Percentiles rank a stretch among this genome's conserved stretches.
Evolutionary conservation across 2,329 filamentous ascomycete species (phyloP).

Genomic region (Claviceps sorghi): DNA sequence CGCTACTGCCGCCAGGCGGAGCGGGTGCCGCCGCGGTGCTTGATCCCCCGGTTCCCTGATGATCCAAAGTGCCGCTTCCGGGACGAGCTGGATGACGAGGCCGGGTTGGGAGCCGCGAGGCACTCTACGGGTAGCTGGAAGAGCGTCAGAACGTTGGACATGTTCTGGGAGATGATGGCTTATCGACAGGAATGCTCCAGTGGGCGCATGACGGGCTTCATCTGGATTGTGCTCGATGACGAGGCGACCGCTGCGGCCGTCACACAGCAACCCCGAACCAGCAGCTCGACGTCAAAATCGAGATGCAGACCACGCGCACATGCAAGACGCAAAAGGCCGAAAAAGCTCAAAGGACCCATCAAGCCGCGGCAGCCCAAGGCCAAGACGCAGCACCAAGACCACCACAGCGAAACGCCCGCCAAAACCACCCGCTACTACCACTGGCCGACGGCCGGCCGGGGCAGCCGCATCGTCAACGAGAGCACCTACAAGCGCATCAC

Average conservation of each 20-base stretch:
- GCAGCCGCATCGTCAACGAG: constrained; percentile 48
- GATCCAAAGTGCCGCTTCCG: constrained; percentile 88
- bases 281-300: constrained; percentile 10
- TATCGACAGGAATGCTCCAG: constrained; percentile 92
- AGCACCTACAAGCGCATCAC: constrained; percentile 51
- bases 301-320: background rate
- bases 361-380: constrained; percentile 47
- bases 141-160: constrained; percentile 67
- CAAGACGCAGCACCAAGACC: constrained; percentile 42
- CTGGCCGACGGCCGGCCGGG: constrained; percentile 49
- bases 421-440: constrained; percentile 49
- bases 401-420: constrained; percentile 33
- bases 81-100: constrained; percentile 75
- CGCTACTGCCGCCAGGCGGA: constrained; percentile 45
- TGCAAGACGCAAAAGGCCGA: constrained; percentile 24
- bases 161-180: constrained; percentile 98
- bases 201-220: constrained; percentile 79
- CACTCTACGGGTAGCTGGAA: constrained; percentile 58
- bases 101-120: constrained; percentile 39
- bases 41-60: constrained; percentile 85
- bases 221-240: constrained; percentile 78
- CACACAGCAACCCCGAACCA: constrained; percentile 14
- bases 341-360: constrained; percentile 43
- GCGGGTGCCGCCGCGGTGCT: constrained; percentile 59
- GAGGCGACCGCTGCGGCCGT: background rate